phyloP scores from a whole-genome alignment of 192 early-diverging fungal species.

The Coemansia sp. region DNA sequence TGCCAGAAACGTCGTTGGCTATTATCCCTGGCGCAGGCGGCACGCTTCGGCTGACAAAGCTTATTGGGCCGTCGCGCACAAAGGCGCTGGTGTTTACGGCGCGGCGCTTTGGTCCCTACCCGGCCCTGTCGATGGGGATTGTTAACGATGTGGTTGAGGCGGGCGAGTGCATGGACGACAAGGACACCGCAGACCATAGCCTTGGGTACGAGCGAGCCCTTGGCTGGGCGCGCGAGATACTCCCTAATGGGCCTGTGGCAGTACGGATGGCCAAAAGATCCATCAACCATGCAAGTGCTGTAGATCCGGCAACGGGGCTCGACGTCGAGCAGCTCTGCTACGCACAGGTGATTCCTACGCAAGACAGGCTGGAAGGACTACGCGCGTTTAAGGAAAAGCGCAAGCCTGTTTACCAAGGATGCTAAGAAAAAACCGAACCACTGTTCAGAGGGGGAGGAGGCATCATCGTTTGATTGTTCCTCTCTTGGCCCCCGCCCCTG shows the following conservation, averaged over 20 bases:
- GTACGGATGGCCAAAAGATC: slow-evolving; percentile 89
- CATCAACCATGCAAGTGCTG: slow-evolving; percentile 75
- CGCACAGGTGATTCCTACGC: slow-evolving; percentile 89
- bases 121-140: slow-evolving; percentile 70
- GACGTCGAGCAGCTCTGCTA: slow-evolving; percentile 94
- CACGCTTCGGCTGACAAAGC: slow-evolving; percentile 83
- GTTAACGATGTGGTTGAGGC: slow-evolving; percentile 61
- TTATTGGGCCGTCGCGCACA: slow-evolving; percentile 82
- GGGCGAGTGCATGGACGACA: slow-evolving; percentile 22
- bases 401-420: slow-evolving; percentile 74
- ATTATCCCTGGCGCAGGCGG: slow-evolving; percentile 98
- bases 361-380: slow-evolving; percentile 89
- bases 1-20: slow-evolving; percentile 89
- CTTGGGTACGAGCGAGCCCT: slow-evolving; percentile 66
- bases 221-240: slow-evolving; percentile 73
- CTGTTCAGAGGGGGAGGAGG: too few relatives aligned
- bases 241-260: slow-evolving; percentile 82
- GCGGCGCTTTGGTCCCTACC: slow-evolving; percentile 60
- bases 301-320: slow-evolving; percentile 83
- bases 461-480: not conserved
- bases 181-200: slow-evolving; percentile 27
- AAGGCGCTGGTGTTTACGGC: slow-evolving; percentile 95
- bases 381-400: slow-evolving; percentile 81
- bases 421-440: not conserved
- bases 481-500: too few relatives aligned